Evolutionary conservation across 2,329 filamentous ascomycete species (phyloP).

Genomic region (Talaromyces sp.): DNA sequence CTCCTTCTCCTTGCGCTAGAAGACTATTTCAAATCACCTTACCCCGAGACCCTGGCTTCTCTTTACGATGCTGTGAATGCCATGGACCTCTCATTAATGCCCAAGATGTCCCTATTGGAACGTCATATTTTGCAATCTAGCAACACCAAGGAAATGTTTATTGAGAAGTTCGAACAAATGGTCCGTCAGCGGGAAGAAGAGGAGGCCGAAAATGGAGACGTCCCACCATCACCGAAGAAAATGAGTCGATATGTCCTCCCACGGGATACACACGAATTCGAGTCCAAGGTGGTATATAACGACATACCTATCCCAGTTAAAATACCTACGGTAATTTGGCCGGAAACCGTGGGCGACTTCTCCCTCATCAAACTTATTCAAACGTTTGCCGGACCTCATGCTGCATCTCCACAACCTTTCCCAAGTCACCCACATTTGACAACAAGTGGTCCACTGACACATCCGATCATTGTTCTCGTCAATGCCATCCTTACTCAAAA

Average conservation of each 20-base stretch:
- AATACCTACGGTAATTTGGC: constrained; percentile 87
- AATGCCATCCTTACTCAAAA: constrained; percentile 97
- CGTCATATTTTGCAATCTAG: constrained; percentile 83
- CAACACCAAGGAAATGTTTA: constrained; percentile 93
- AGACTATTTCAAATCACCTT: constrained; percentile 93
- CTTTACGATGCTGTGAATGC: constrained; percentile 91
- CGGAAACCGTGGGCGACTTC: constrained; percentile 96
- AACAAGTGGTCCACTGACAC: constrained; percentile 84
- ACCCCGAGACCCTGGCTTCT: constrained; percentile 81
- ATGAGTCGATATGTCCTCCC: constrained; percentile 74
- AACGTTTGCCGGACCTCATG: constrained; percentile 82
- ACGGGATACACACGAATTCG: constrained; percentile 95
- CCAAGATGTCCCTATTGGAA: constrained; percentile 79
- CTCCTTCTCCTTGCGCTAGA: constrained; percentile 87
- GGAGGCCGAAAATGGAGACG: constrained; percentile 34
- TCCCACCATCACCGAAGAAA: constrained; percentile 55
- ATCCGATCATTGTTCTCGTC: constrained; percentile 91
- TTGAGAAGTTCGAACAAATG: constrained; percentile 97
- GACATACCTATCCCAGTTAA: constrained; percentile 96
- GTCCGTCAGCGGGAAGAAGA: constrained; percentile 76
- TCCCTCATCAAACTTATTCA: constrained; percentile 96
- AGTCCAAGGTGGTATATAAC: constrained; percentile 93
- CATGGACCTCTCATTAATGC: constrained; percentile 96
- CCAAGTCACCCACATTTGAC: constrained; percentile 87
- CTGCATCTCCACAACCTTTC: constrained; percentile 83